A percentile compares a stretch with the other conserved stretches of the same genome.
These are phyloP conservation scores for Mortierella sp. DNA, from an alignment of 371 early-diverging fungal genomes.

Conservation along the genomic window DNA sequence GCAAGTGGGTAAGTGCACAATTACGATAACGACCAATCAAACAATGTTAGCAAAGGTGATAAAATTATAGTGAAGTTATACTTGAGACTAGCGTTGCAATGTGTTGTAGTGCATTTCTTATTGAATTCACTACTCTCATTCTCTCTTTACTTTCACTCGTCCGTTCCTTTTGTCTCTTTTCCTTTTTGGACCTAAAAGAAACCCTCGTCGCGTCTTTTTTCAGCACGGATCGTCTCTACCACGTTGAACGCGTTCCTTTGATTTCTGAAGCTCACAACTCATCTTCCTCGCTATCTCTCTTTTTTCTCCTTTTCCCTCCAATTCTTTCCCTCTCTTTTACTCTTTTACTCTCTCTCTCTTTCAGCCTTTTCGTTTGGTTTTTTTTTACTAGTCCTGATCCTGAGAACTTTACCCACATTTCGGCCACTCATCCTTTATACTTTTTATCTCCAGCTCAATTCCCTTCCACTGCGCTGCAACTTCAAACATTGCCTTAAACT, in stretches of 20 bases:
- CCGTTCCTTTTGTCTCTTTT: neutral
- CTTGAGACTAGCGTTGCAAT: no score
- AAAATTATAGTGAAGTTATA: no score
- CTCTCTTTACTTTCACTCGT: neutral
- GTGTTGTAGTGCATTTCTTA: no score
- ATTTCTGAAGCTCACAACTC: neutral
- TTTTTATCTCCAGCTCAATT: neutral
- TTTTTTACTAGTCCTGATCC: neutral
- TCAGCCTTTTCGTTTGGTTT: neutral
- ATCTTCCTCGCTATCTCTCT: constrained; percentile 11
- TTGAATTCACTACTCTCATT: neutral
- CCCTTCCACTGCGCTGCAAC: neutral
- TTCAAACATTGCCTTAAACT: neutral
- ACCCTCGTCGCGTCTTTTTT: constrained; percentile 1
- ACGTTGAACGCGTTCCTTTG: neutral
- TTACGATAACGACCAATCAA: no score
- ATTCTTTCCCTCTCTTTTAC: constrained; percentile 11
- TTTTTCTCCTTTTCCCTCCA: neutral
- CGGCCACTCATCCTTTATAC: neutral
- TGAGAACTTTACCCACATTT: neutral
- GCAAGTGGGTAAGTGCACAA: no score
- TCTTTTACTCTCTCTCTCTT: constrained; percentile 22
- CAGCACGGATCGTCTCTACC: neutral
- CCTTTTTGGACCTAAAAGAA: no score
- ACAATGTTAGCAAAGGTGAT: no score